Conservation (phyloP, 129 eudicot species). For the Sambucus nigra region DNA sequence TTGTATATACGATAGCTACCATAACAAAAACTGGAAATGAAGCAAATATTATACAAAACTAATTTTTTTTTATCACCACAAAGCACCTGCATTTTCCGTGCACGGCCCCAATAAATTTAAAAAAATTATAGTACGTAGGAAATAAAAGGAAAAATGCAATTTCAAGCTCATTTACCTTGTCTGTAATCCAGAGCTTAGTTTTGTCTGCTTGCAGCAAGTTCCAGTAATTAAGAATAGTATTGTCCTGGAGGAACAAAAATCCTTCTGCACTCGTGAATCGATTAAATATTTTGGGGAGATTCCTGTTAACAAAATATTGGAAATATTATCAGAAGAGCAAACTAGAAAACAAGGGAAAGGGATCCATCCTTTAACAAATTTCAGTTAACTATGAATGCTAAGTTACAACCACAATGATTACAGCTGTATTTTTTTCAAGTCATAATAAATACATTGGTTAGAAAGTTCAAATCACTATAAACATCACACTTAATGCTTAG, state of each 20-base stretch:
- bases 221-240: conserved; percentile 97
- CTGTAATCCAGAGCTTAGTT: conserved; percentile 86
- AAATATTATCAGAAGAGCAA: conserved; percentile 10
- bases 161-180: conserved; percentile 48
- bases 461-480: conserved; percentile 5
- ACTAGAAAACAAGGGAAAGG: conserved; percentile 11
- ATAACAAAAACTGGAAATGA: background rate
- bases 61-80: no score
- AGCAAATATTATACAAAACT: no score
- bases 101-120: no score
- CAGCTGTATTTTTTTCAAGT: conserved; percentile 9
- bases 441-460: conserved; percentile 21
- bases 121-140: background rate
- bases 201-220: conserved; percentile 88
- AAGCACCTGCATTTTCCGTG: no score
- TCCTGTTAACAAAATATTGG: conserved; percentile 35
- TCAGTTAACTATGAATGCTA: conserved; percentile 10
- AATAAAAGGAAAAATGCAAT: background rate
- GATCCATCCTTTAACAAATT: conserved; percentile 4
- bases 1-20: background rate
- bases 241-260: conserved; percentile 77
- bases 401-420: conserved; percentile 13
- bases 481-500: background rate
- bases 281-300: conserved; percentile 56
- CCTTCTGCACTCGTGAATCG: conserved; percentile 93